Conservation (phyloP, 352 stramenopile genomes). For the Phytophthora pluvialis region DNA sequence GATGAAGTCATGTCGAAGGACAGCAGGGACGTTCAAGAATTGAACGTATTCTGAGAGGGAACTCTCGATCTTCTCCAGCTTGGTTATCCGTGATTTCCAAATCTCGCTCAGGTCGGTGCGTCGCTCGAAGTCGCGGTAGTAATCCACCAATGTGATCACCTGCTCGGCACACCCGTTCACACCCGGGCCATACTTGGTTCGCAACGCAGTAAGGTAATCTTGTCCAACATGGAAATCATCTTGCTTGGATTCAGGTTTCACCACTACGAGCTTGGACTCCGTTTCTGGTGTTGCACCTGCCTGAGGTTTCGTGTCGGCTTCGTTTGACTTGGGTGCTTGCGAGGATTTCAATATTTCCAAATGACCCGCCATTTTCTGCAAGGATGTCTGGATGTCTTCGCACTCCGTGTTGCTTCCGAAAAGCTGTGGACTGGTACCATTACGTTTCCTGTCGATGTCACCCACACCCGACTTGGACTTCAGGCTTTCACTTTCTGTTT, state of each 20-base stretch:
- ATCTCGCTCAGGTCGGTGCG: conserved; percentile 73
- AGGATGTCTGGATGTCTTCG: conserved; percentile 62
- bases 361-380: conserved; percentile 40
- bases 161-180: conserved; percentile 73
- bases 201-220: conserved; percentile 42
- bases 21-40: conserved; percentile 63
- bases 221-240: not conserved
- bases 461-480: not conserved
- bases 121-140: conserved; percentile 81
- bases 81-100: conserved; percentile 74
- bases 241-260: conserved; percentile 8
- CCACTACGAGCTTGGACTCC: conserved; percentile 7
- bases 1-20: conserved; percentile 63
- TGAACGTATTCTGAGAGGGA: conserved; percentile 76
- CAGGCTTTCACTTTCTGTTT: conserved; percentile 3
- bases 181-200: conserved; percentile 67
- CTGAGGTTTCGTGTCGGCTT: not conserved
- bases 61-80: conserved; percentile 76
- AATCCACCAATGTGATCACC: conserved; percentile 82
- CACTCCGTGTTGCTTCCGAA: conserved; percentile 47
- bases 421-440: conserved; percentile 20
- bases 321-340: conserved; percentile 3
- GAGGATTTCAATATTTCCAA: conserved; percentile 26
- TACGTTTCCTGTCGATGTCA: not conserved
- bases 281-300: not conserved